Evolutionary conservation across 1,284 basidiomycete species (phyloP), one percentile per base, ranked within the genome.

Genomic region (Rhodotorula sp.): DNA sequence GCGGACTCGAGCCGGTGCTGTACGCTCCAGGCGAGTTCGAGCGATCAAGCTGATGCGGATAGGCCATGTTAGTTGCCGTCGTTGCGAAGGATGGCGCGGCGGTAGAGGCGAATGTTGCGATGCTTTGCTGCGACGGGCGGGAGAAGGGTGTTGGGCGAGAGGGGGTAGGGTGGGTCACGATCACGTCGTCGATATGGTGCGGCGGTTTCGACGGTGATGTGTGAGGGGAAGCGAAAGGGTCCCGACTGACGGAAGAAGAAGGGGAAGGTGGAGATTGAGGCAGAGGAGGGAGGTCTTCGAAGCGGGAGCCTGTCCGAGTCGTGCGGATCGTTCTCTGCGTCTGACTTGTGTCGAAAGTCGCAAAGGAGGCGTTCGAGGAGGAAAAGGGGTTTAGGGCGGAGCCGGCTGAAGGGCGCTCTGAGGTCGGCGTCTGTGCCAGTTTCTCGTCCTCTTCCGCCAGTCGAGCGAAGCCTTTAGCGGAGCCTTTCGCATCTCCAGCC

Each of bases 271-370:
- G 39, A 11, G 57, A 52, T 17, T 32, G 24, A 10, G 64, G 59
- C 1, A 66, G 47, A 1, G 53, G 52, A 6, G 64, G 64, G 13
- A 66, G 53, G 58, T 66, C 59, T 20, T 66, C 64, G 47, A 66
- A 66, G 27, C 59, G 52, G 22, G 58, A 60, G 8, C 44, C 64
- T 32, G 58, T 55, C 19, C 47, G 46, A 15, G 52, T 53, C 1
- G 59, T 24, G 5, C 64, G 64, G 17, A 19, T 19, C 9, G 56
- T 10, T 17, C 19, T 44, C 2, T 32, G 24, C 5, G 57, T 53
- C 1, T 6, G 20, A 3, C 56, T 52, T 5, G 63, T 58, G 36
- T 29, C 55, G 34, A 64, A 56, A 30, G 56, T 58, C 48, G 58
- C 53, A 27, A 39, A 48, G 52, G 58, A 55, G 22, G 52, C 32